A percentile compares a stretch with the other conserved stretches of the same genome.
Conservation (phyloP, 768 basidiomycete species). For the Tephrocybe sp. region DNA sequence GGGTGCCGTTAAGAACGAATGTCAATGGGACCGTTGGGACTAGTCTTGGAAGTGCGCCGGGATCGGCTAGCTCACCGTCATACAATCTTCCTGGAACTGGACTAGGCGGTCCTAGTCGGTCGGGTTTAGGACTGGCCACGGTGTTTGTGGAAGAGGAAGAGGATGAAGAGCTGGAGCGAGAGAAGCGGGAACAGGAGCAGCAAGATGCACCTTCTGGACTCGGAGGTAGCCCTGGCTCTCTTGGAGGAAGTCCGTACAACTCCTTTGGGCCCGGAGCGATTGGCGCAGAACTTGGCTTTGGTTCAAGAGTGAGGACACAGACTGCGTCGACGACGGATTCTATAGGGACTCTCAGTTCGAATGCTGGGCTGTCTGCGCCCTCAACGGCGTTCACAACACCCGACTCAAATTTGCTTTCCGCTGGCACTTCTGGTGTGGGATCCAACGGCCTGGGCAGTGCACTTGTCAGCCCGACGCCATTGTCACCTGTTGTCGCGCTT, state of each 20-base stretch:
- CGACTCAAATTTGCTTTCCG: conserved; percentile 42
- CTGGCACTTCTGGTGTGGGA: conserved; percentile 3
- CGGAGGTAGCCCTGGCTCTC: conserved; percentile 23
- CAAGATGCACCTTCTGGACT: conserved; percentile 23
- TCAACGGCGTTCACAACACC: conserved; percentile 65
- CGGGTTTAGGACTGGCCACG: conserved; percentile 50
- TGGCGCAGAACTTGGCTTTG: conserved; percentile 31
- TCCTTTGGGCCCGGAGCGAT: conserved; percentile 34
- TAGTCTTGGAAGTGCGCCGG: conserved; percentile 9
- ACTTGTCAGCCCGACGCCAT: conserved; percentile 53
- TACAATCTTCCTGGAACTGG: conserved; percentile 46
- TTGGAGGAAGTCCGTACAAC: conserved; percentile 24
- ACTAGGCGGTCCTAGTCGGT: conserved; percentile 12
- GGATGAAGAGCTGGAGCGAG: conserved; percentile 65
- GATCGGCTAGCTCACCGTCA: conserved; percentile 28
- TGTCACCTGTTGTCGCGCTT: conserved; percentile 71
- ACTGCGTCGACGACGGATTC: conserved; percentile 47
- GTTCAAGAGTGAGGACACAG: conserved; percentile 52
- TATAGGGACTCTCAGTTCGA: conserved; percentile 29
- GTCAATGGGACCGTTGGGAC: conserved; percentile 39
- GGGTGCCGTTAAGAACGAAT: conserved; percentile 58
- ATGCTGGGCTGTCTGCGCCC: conserved; percentile 19
- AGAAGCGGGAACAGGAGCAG: conserved; percentile 27
- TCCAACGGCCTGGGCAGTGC: conserved; percentile 35
- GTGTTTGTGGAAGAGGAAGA: conserved; percentile 75